Evolutionary conservation across 1,284 basidiomycete species (phyloP), one percentile per base, ranked within the genome.

Genomic region (Ceraceosorus guamensis): DNA sequence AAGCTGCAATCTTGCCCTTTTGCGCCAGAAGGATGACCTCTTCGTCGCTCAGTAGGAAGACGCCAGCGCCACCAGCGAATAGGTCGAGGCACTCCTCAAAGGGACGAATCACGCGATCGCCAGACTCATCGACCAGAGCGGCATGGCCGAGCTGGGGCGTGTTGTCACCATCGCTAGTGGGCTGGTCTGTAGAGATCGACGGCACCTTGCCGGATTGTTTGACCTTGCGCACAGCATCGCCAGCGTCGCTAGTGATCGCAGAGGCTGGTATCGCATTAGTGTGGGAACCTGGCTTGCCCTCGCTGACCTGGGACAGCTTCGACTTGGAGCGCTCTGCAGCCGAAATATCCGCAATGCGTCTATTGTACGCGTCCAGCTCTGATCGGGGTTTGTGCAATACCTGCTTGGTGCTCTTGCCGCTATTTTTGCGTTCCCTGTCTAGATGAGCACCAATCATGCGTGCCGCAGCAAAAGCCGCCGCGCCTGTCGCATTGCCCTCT

Each of bases 1-100:
- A 97, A 6, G 89, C 83, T 0, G 89, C 87, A 63, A 98, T 87
- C 83, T 92, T 95, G 51, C 91, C 91, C 66, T 87, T 87, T 79
- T 96, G 89, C 7, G 87, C 84, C 33, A 99, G 81, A 54, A 91
- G 63, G 54, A 98, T 85, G 53, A 98, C 81, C 78, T 98, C 93
- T 74, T 98, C 93, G 71, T 99, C 91, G 50, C 84, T 88, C 65
- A 99, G 79, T 65, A 84, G 79, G 57, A 77, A 73, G 18, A 78
- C 75, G 24, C 79, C 80, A 7, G 82, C 79, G 1, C 87, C 88
- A 57, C 86, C 86, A 68, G 90, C 89, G 67, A 88, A 91, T 54
- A 96, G 82, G n/a, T 87, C 83, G 53, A 89, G 81, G 63, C 88
- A 87, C 68, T 91, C 88, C 46, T 88, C 86, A n/a, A 91, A 64